Conservation (phyloP, 345 rosid genomes). For the Corchorus capsularis region DNA sequence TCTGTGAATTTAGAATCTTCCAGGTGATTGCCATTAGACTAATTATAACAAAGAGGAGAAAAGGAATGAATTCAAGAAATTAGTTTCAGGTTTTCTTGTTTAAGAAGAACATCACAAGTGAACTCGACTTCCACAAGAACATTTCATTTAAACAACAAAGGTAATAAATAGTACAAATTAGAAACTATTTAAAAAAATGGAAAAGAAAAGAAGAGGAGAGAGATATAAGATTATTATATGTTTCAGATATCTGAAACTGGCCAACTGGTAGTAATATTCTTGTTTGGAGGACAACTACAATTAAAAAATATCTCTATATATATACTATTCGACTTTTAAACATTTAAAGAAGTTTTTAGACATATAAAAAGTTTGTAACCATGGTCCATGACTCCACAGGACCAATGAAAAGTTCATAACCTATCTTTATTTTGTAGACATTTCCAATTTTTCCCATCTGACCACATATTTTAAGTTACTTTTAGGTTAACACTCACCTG, state of each 20-base stretch:
- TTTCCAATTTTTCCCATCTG: not conserved
- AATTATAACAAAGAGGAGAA: not conserved
- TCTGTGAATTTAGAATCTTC: not conserved
- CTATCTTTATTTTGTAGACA: not conserved
- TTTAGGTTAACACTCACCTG: not conserved
- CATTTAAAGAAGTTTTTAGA: not conserved
- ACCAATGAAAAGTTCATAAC: not conserved
- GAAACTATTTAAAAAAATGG: not conserved
- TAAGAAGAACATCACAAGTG: not conserved
- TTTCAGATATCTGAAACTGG: constrained; percentile 4
- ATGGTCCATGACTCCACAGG: not conserved
- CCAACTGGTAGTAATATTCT: not conserved
- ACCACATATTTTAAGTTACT: not conserved
- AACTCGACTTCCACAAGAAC: not conserved
- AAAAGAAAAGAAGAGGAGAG: not conserved
- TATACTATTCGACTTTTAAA: not conserved
- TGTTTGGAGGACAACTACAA: not conserved
- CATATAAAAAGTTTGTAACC: not conserved
- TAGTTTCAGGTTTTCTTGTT: not conserved
- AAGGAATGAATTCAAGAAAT: not conserved
- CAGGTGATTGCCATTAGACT: not conserved
- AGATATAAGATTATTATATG: not conserved
- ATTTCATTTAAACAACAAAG: not conserved
- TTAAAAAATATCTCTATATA: not conserved
- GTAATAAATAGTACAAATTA: not conserved